A percentile compares a stretch with the other conserved stretches of the same genome.
phyloP scores from a whole-genome alignment of 2,329 filamentous ascomycete species.

The Venturia oleaginea region DNA sequence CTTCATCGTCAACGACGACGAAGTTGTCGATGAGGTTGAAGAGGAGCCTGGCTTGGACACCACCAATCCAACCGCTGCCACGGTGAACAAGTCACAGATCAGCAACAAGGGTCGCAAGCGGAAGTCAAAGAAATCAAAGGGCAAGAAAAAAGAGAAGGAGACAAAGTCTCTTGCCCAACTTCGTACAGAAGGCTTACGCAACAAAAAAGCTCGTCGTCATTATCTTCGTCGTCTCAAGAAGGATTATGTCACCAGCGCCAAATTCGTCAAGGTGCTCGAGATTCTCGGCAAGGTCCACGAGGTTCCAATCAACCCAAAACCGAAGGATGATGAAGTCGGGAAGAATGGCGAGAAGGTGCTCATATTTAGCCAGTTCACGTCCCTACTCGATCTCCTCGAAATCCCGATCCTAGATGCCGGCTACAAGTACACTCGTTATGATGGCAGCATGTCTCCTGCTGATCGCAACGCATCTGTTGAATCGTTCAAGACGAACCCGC shows the following conservation, averaged over 20 bases:
- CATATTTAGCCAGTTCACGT: conserved; percentile 75
- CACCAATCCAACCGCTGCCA: conserved; percentile 15
- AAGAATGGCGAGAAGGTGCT: conserved; percentile 65
- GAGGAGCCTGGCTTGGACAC: conserved; percentile 34
- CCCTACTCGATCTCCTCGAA: conserved; percentile 68
- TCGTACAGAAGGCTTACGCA: conserved; percentile 57
- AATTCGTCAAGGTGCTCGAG: conserved; percentile 60
- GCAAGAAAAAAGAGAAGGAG: conserved; percentile 30
- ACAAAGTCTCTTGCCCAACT: conserved; percentile 50
- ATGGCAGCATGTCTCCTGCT: conserved; percentile 62
- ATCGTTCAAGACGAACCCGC: conserved; percentile 54
- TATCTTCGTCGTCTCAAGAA: conserved; percentile 63
- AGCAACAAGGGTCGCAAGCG: conserved; percentile 29
- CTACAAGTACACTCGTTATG: conserved; percentile 59
- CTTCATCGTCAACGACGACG: conserved; percentile 28
- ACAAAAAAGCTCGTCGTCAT: conserved; percentile 52
- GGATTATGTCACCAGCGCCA: conserved; percentile 65
- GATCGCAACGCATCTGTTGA: conserved; percentile 59
- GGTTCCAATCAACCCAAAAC: conserved; percentile 34
- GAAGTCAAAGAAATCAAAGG: conserved; percentile 30
- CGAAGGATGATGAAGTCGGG: conserved; percentile 31
- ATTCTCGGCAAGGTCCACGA: conserved; percentile 46
- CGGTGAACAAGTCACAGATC: conserved; percentile 18
- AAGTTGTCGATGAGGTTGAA: conserved; percentile 25
- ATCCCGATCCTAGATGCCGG: conserved; percentile 54